Percentiles rank a stretch among this genome's conserved stretches.
Conservation (phyloP, 2,329 filamentous ascomycete genomes). For the Pseudogymnoascus sp. region DNA sequence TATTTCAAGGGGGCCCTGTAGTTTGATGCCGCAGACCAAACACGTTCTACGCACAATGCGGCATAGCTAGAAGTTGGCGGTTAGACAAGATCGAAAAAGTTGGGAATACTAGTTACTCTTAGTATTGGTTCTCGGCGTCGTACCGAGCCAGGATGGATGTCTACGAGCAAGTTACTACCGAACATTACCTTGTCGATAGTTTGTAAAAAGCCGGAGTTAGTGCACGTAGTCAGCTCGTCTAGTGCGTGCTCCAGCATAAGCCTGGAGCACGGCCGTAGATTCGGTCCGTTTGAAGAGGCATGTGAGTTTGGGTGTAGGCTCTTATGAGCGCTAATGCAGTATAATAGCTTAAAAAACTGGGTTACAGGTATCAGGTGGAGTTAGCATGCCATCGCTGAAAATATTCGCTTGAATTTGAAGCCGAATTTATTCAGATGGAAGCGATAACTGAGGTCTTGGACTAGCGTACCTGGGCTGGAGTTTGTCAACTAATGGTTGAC, state of each 20-base stretch:
- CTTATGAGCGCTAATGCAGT: not conserved
- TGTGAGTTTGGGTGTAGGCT: not conserved
- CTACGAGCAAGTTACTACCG: not conserved
- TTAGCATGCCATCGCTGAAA: not conserved
- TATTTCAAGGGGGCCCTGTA: not conserved
- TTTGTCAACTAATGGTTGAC: not conserved
- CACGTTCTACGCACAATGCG: not conserved
- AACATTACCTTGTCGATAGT: not conserved
- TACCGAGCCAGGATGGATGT: not conserved
- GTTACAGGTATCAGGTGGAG: not conserved
- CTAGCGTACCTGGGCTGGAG: not conserved
- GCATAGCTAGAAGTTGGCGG: not conserved
- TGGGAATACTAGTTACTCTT: not conserved
- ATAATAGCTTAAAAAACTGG: not conserved
- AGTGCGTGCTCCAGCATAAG: not conserved
- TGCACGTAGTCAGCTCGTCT: not conserved
- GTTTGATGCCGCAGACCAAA: not conserved
- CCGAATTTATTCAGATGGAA: not conserved
- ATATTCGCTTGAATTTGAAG: not conserved
- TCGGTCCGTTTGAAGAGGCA: not conserved
- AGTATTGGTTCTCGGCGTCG: not conserved
- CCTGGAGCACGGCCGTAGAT: not conserved
- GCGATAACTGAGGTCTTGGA: not conserved
- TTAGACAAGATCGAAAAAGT: not conserved
- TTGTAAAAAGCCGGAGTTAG: not conserved